phyloP scores from a whole-genome alignment of 345 rosid species.

The Abelmoschus esculentus region DNA sequence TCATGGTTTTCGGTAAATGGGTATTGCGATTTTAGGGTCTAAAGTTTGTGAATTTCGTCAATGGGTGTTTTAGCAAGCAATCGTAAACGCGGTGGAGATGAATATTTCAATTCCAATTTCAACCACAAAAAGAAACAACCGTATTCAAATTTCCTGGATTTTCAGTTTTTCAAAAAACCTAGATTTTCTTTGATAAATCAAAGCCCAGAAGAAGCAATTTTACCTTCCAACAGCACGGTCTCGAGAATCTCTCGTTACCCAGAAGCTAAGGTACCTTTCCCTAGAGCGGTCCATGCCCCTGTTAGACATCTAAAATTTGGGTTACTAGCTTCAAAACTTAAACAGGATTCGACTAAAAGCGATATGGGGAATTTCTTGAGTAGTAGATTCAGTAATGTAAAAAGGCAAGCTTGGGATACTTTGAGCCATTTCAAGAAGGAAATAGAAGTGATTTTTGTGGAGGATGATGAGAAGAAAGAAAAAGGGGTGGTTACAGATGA shows the following conservation, averaged over 20 bases:
- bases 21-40: slow-evolving; percentile 25
- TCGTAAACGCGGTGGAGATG: slow-evolving; percentile 60
- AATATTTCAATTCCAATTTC: slow-evolving; percentile 26
- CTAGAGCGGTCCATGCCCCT: slow-evolving; percentile 73
- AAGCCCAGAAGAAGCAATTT: slow-evolving; percentile 18
- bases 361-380: slow-evolving; percentile 25
- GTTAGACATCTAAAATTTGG: slow-evolving; percentile 51
- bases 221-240: slow-evolving; percentile 34
- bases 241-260: slow-evolving; percentile 69
- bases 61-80: slow-evolving; percentile 68
- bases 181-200: slow-evolving; percentile 36
- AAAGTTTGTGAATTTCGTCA: slow-evolving; percentile 7
- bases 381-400: slow-evolving; percentile 27
- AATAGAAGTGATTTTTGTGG: slow-evolving; percentile 39
- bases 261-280: slow-evolving; percentile 36
- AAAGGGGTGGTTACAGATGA: slow-evolving; percentile 39
- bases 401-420: slow-evolving; percentile 32
- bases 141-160: slow-evolving; percentile 30
- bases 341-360: background rate
- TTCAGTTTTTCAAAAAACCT: slow-evolving; percentile 48
- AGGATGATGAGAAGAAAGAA: slow-evolving; percentile 29
- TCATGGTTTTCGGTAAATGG: slow-evolving; percentile 22
- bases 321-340: slow-evolving; percentile 3
- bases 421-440: slow-evolving; percentile 29
- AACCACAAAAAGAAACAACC: slow-evolving; percentile 13